A percentile compares a stretch with the other conserved stretches of the same genome.
phyloP scores from a whole-genome alignment of 306 rosid genomes.

The Castanea crenata region DNA sequence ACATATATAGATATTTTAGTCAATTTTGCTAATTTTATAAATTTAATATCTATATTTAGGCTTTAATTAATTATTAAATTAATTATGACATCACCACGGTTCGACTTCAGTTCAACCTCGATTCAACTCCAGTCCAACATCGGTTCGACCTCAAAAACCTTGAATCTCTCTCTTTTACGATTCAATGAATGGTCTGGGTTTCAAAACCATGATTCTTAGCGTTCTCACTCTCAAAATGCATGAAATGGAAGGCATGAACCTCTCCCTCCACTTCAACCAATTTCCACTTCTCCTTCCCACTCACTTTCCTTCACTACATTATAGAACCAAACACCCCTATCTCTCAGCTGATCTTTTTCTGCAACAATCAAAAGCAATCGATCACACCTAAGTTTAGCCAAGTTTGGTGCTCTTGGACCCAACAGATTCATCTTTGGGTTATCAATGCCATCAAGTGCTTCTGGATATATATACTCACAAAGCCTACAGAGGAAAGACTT shows the following conservation, averaged over 20 bases:
- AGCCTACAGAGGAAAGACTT: conserved; percentile 1
- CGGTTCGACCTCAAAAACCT: too few species aligned
- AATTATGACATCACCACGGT: too few species aligned
- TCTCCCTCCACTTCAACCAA: conserved; percentile 36
- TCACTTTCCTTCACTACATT: conserved; percentile 42
- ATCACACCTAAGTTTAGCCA: conserved; percentile 31
- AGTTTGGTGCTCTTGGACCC: conserved; percentile 33
- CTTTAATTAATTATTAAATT: too few species aligned
- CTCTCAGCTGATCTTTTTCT: conserved; percentile 40
- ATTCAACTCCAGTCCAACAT: too few species aligned
- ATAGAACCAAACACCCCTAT: conserved; percentile 40
- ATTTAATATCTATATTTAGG: too few species aligned
- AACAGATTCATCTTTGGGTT: conserved; percentile 43
- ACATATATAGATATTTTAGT: too few species aligned
- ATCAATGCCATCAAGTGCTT: conserved; percentile 37
- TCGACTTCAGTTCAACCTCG: too few species aligned
- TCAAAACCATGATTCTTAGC: conserved; percentile 5
- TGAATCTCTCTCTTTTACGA: too few species aligned
- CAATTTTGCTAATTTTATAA: too few species aligned
- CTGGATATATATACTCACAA: conserved; percentile 38
- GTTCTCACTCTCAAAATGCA: conserved; percentile 29
- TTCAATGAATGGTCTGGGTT: too few species aligned
- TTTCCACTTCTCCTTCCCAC: conserved; percentile 45
- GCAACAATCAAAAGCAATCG: conserved; percentile 35
- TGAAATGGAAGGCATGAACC: conserved; percentile 44